Evolutionary conservation across 2,329 filamentous ascomycete species (phyloP).

Genomic region (Fusarium domesticum): DNA sequence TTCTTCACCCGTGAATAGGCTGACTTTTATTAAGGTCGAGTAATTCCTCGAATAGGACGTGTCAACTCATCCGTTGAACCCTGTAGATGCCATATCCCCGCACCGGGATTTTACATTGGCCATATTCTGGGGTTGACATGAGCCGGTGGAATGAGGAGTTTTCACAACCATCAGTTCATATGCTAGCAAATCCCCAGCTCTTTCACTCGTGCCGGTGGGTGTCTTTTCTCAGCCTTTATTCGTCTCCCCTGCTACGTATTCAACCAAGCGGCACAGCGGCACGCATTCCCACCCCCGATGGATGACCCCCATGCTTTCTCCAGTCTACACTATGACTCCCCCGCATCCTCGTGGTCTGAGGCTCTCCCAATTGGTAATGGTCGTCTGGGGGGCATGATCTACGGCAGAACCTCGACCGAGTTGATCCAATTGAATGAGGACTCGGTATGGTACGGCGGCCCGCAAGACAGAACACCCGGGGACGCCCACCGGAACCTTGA

Average conservation of each 20-base stretch:
- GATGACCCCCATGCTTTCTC: background rate
- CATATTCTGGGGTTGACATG: background rate
- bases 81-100: background rate
- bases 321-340: conserved; percentile 20
- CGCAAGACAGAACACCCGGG: conserved; percentile 42
- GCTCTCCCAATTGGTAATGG: conserved; percentile 51
- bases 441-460: conserved; percentile 46
- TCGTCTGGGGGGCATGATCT: conserved; percentile 41
- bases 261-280: conserved; percentile 3
- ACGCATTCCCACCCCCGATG: conserved; percentile 7
- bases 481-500: conserved; percentile 19
- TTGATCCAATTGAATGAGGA: conserved; percentile 46
- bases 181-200: background rate
- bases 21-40: background rate
- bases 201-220: too few relatives aligned
- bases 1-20: background rate
- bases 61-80: background rate
- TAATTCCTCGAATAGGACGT: background rate
- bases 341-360: conserved; percentile 27
- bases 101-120: background rate
- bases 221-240: too few relatives aligned
- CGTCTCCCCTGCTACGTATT: background rate
- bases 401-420: conserved; percentile 42
- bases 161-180: background rate
- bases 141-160: background rate